These are phyloP conservation scores for Gastrolobium bilobum DNA, from an alignment of 306 rosid genomes.

Conservation along the genomic window DNA sequence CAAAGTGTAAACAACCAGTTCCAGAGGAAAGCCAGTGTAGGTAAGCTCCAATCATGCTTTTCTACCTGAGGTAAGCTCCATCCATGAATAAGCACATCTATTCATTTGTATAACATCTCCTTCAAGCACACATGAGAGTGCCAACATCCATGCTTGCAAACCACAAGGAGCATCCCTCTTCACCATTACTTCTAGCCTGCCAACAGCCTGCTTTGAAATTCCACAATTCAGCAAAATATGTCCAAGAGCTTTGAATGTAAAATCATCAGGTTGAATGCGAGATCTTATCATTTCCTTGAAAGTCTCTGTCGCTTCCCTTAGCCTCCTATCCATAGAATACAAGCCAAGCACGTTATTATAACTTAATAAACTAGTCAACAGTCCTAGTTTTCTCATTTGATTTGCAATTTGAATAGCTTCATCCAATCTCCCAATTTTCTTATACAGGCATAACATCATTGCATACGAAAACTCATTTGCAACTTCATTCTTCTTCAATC, in stretches of 20 bases:
- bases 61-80: conserved; percentile 19
- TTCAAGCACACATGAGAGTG: conserved; percentile 61
- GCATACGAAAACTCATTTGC: conserved; percentile 87
- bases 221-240: conserved; percentile 69
- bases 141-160: conserved; percentile 70
- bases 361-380: conserved; percentile 68
- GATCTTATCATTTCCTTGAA: conserved; percentile 71
- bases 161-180: conserved; percentile 65
- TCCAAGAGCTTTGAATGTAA: conserved; percentile 78
- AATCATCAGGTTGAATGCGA: conserved; percentile 69
- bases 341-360: conserved; percentile 74
- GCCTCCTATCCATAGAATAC: conserved; percentile 69
- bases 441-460: conserved; percentile 91
- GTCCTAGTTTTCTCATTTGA: conserved; percentile 67
- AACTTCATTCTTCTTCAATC: conserved; percentile 59
- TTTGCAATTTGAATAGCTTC: conserved; percentile 70
- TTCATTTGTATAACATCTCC: conserved; percentile 43
- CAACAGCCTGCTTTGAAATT: conserved; percentile 73
- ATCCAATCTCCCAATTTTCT: conserved; percentile 73
- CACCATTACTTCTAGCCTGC: conserved; percentile 66
- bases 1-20: conserved; percentile 20
- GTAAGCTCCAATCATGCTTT: neutral
- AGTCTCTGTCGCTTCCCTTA: conserved; percentile 65
- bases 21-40: conserved; percentile 19
- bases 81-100: conserved; percentile 42